Percentiles rank a stretch among this genome's conserved stretches.
phyloP scores from a whole-genome alignment of 331 rosid species.

The Pyracantha coccinea region DNA sequence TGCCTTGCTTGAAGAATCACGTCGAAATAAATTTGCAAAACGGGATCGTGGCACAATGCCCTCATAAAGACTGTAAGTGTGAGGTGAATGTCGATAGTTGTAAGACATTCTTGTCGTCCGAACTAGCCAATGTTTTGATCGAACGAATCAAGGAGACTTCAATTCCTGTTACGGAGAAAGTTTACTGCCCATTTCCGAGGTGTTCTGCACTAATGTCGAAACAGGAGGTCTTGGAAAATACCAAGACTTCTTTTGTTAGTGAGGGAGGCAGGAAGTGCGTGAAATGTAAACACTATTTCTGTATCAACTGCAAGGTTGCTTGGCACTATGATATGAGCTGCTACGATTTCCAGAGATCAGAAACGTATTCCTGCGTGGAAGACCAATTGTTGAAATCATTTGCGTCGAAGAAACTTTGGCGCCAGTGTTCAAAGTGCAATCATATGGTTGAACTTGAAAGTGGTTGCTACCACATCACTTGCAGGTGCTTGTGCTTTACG shows the following conservation, averaged over 20 bases:
- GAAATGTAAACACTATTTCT: slow-evolving; percentile 55
- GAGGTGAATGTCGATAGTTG: slow-evolving; percentile 53
- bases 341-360: slow-evolving; percentile 23
- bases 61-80: slow-evolving; percentile 48
- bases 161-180: slow-evolving; percentile 50
- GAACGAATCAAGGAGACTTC: slow-evolving; percentile 50
- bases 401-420: slow-evolving; percentile 48
- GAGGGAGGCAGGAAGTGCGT: slow-evolving; percentile 46
- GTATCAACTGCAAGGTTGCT: slow-evolving; percentile 70
- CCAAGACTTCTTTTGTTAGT: slow-evolving; percentile 13
- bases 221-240: slow-evolving; percentile 40
- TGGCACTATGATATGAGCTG: slow-evolving; percentile 63
- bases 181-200: slow-evolving; percentile 66
- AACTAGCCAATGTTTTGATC: slow-evolving; percentile 34
- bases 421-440: slow-evolving; percentile 60
- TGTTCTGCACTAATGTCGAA: slow-evolving; percentile 69
- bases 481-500: slow-evolving; percentile 57
- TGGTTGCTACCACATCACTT: slow-evolving; percentile 84
- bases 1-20: slow-evolving; percentile 64
- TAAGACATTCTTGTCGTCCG: slow-evolving; percentile 44
- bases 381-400: slow-evolving; percentile 49
- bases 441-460: slow-evolving; percentile 69
- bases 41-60: slow-evolving; percentile 59
- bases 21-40: slow-evolving; percentile 57
- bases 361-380: slow-evolving; percentile 26